Percentiles rank a stretch among this genome's conserved stretches.
These are phyloP conservation scores for Mrakiaceae sp. DNA, from an alignment of 1,284 basidiomycete species.

Conservation along the genomic window DNA sequence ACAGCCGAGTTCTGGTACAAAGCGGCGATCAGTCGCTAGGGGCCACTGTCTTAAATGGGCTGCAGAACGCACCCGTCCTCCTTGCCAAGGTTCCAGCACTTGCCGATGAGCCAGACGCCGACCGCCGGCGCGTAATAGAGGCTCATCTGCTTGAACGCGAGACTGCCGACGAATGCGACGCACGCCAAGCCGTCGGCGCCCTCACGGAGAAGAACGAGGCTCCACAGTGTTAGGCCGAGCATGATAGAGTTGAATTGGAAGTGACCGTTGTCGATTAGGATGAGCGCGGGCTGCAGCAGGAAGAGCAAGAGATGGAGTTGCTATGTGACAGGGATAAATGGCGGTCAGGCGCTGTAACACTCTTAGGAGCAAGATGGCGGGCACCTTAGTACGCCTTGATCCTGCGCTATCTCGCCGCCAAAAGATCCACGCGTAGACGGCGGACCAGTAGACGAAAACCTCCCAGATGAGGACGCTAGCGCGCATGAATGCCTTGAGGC, in stretches of 20 bases:
- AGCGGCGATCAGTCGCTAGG: background rate
- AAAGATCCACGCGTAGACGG: constrained; percentile 40
- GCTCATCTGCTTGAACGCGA: constrained; percentile 89
- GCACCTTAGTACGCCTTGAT: no score
- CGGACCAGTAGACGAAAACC: constrained; percentile 59
- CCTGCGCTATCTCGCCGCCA: constrained; percentile 10
- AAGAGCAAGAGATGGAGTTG: constrained; percentile 59
- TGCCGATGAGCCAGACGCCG: constrained; percentile 69
- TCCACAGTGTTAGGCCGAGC: constrained; percentile 64
- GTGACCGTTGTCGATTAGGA: constrained; percentile 81
- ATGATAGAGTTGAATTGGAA: constrained; percentile 84
- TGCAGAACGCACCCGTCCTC: constrained; percentile 48
- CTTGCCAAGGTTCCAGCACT: constrained; percentile 60
- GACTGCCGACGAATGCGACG: constrained; percentile 65
- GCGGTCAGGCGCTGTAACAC: no score
- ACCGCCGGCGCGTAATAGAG: constrained; percentile 86
- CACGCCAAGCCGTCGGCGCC: constrained; percentile 58
- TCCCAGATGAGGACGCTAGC: constrained; percentile 61
- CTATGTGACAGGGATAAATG: constrained; percentile 33
- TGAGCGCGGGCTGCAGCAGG: constrained; percentile 67
- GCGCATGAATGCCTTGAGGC: constrained; percentile 68
- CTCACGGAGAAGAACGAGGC: constrained; percentile 55
- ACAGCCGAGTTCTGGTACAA: constrained; percentile 45
- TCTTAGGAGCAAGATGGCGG: no score
- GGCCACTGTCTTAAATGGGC: no score